Percentiles rank a stretch among this genome's conserved stretches.
phyloP scores from a whole-genome alignment of 257 asterid genomes.

The Solanum bulbocastanum region DNA sequence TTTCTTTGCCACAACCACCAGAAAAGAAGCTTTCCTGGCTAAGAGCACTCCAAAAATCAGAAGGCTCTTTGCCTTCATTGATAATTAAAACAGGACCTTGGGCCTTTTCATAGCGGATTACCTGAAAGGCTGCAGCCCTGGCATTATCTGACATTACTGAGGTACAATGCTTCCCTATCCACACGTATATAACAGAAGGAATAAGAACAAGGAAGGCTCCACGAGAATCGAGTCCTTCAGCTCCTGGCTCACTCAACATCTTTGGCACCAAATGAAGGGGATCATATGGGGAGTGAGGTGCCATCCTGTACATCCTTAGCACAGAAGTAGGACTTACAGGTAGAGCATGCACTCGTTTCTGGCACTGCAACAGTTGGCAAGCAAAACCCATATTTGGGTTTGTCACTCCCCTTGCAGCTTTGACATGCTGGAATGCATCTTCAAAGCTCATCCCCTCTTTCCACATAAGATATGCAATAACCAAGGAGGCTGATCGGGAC shows the following conservation, averaged over 20 bases:
- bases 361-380: conserved; percentile 60
- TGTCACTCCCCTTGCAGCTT: conserved; percentile 78
- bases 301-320: conserved; percentile 70
- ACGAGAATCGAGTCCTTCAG: conserved; percentile 61
- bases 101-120: conserved; percentile 67
- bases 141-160: conserved; percentile 64
- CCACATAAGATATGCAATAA: conserved; percentile 97
- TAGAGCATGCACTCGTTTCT: conserved; percentile 78
- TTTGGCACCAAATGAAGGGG: conserved; percentile 69
- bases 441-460: conserved; percentile 66
- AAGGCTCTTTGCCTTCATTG: conserved; percentile 65
- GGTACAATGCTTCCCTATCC: conserved; percentile 66
- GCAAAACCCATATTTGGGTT: conserved; percentile 92
- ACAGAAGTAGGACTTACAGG: conserved; percentile 82
- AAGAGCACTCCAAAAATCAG: conserved; percentile 69
- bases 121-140: conserved; percentile 62
- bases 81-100: conserved; percentile 48
- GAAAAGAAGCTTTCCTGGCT: conserved; percentile 7
- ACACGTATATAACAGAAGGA: conserved; percentile 64
- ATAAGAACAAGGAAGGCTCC: conserved; percentile 82
- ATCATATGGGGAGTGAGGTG: conserved; percentile 88
- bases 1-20: conserved; percentile 2
- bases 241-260: conserved; percentile 33
- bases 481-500: conserved; percentile 88
- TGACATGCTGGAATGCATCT: conserved; percentile 80